Evolutionary conservation across 2,329 filamentous ascomycete species (phyloP).

Genomic region (Colletotrichum plurivorum): DNA sequence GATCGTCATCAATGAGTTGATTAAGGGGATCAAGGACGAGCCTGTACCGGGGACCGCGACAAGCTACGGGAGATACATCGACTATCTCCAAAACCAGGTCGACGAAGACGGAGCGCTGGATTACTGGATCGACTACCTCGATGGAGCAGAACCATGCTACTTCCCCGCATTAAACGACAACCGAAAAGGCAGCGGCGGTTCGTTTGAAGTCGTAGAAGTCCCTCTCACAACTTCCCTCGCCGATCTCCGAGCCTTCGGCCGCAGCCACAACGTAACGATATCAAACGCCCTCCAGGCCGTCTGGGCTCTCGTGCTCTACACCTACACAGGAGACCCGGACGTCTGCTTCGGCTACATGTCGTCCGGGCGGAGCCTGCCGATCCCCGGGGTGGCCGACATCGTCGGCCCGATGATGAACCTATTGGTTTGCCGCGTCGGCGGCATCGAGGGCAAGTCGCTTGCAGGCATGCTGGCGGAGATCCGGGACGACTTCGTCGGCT

Average conservation of each 20-base stretch:
- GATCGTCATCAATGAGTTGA: conserved; percentile 25
- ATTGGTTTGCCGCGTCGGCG: conserved; percentile 3
- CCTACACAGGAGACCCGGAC: conserved; percentile 19
- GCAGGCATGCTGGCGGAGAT: conserved; percentile 3
- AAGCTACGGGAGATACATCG: conserved; percentile 42
- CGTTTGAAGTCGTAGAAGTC: conserved; percentile 22
- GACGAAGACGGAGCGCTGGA: conserved; percentile 36
- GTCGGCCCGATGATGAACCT: conserved; percentile 37
- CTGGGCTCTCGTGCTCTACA: conserved; percentile 26
- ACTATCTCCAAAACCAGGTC: conserved; percentile 35
- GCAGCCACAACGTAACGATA: conserved; percentile 17
- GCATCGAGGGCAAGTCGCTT: conserved; percentile 7
- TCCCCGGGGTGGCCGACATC: conserved; percentile 17
- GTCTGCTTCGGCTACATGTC: conserved; percentile 35
- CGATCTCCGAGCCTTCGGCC: conserved; percentile 14
- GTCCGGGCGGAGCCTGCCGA: conserved; percentile 23
- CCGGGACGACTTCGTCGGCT: conserved; percentile 29
- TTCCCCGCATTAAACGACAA: conserved; percentile 41
- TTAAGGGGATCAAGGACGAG: not conserved
- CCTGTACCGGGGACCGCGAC: not conserved
- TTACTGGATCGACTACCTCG: conserved; percentile 44
- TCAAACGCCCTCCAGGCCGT: conserved; percentile 16
- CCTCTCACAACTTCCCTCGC: not conserved
- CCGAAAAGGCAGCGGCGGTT: not conserved
- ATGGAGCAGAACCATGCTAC: conserved; percentile 40